A percentile compares a stretch with the other conserved stretches of the same genome.
phyloP scores from a whole-genome alignment of 2,329 filamentous ascomycete species.

The Ophiostoma australiae region DNA sequence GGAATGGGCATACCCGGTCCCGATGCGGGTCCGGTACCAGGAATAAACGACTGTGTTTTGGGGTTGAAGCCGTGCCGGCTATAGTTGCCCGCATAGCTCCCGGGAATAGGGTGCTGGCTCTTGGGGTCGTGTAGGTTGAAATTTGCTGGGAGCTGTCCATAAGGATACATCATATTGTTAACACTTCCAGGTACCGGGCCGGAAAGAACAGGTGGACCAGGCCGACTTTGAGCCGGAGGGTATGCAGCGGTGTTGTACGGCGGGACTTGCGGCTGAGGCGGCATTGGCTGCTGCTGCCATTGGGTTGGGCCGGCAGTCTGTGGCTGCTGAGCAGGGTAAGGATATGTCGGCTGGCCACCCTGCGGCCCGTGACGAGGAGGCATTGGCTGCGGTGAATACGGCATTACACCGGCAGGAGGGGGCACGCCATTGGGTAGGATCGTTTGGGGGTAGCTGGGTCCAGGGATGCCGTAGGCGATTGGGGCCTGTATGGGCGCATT shows the following conservation, averaged over 20 bases:
- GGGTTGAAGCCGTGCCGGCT: conserved; percentile 87
- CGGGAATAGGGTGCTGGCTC: conserved; percentile 75
- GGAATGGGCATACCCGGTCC: conserved; percentile 13
- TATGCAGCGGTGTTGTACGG: conserved; percentile 33
- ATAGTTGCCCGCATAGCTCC: conserved; percentile 55
- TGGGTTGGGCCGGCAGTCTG: conserved; percentile 32
- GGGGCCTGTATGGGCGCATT: conserved; percentile 42
- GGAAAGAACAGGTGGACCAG: conserved; percentile 17
- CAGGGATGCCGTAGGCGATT: conserved; percentile 43
- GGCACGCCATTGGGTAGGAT: conserved; percentile 39
- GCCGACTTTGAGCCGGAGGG: conserved; percentile 29
- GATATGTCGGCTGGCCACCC: conserved; percentile 20
- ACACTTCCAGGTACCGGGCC: conserved; percentile 29
- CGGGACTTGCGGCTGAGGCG: conserved; percentile 20
- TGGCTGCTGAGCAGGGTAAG: conserved; percentile 36
- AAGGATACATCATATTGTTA: conserved; percentile 60
- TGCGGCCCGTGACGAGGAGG: conserved; percentile 22
- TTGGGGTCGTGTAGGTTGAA: conserved; percentile 66
- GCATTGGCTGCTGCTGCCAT: conserved; percentile 24
- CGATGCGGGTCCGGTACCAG: conserved; percentile 50
- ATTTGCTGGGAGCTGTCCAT: conserved; percentile 70
- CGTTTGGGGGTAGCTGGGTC: conserved; percentile 39
- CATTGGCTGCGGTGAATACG: conserved; percentile 37
- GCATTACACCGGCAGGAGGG: conserved; percentile 40
- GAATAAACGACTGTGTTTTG: conserved; percentile 88